Evolutionary conservation across 352 stramenopile species (phyloP), one percentile per base, ranked within the genome.

Genomic region (Phytophthora litchii): DNA sequence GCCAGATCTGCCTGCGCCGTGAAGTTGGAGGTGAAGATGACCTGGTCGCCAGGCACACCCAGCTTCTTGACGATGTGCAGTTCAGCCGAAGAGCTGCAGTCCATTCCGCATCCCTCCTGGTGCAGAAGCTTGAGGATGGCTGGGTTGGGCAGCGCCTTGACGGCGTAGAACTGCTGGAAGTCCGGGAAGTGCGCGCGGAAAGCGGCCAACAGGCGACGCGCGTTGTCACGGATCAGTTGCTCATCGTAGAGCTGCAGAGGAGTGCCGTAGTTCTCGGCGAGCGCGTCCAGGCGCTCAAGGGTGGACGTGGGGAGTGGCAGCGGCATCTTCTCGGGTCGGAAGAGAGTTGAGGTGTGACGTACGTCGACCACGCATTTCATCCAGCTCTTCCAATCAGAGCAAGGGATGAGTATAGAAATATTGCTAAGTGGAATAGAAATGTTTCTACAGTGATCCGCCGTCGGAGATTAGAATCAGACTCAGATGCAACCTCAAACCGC

Each of bases 1-100:
- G 70, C 70, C 34, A 96, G 62, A 60, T 96, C 88, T 44, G 72
- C 65, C 58, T 82, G 37, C 17, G 84, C 87, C 10, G 88, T 96
- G 73, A 92, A 96, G 78, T 96, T 96, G 61, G 82, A 94, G 25
- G 89, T 96, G 67, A 94, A 96, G 44, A 95, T 95, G 55, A 94
- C 71, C 58, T 90, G 73, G 44, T 96, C 76, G 21, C 78, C 74
- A 1, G 79, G 73, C 20, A 95, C 70, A 43, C 86, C 86, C 32
- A 96, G 56, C 73, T 92, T 58, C 52, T 91, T 74, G 47, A 76
- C 70, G 49, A 89, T 91, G 67, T 89, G 73, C 13, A 96, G 75
- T 61, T 96, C 89, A 4, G 88, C 76, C 19, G 85, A 82, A 13
- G 86, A 96, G 55, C 86, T 95, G 61, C 89, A 96, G 69, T 96